Conservation (phyloP, 192 early-diverging fungal species). For the Podila clonocystis region DNA sequence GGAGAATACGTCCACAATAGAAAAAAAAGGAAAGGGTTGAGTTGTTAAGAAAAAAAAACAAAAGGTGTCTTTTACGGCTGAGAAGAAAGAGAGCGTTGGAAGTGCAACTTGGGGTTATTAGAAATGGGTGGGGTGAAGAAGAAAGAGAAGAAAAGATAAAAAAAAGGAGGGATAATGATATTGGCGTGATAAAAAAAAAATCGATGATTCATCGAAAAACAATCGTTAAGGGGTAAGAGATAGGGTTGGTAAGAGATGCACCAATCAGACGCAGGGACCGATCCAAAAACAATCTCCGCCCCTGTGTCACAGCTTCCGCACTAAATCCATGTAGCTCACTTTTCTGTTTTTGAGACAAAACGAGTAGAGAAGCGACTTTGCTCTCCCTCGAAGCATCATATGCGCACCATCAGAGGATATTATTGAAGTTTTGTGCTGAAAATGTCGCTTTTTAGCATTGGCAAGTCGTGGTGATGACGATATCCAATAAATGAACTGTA, state of each 20-base stretch:
- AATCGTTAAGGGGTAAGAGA: neutral
- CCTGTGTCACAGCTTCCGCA: too few species aligned
- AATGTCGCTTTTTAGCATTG: too few species aligned
- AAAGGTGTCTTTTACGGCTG: neutral
- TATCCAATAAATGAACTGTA: too few species aligned
- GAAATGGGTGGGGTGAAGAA: neutral
- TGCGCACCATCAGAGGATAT: neutral
- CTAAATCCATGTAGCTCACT: too few species aligned
- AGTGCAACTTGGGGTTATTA: neutral
- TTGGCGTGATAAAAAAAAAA: neutral
- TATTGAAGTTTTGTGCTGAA: neutral
- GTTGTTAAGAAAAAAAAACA: neutral
- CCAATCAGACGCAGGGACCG: neutral
- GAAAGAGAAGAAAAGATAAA: neutral
- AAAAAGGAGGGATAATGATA: neutral
- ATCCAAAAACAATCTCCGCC: too few species aligned
- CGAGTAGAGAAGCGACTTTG: too few species aligned
- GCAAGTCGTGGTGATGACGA: too few species aligned
- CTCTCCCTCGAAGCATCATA: neutral
- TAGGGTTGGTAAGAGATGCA: neutral
- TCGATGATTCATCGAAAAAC: slow-evolving; percentile 3
- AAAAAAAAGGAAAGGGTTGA: neutral
- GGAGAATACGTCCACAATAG: slow-evolving; percentile 32
- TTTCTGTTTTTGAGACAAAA: too few species aligned
- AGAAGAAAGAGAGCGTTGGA: neutral